Evolutionary conservation across 2,329 filamentous ascomycete genomes (phyloP).

Genomic region (Fusarium haematococcum): DNA sequence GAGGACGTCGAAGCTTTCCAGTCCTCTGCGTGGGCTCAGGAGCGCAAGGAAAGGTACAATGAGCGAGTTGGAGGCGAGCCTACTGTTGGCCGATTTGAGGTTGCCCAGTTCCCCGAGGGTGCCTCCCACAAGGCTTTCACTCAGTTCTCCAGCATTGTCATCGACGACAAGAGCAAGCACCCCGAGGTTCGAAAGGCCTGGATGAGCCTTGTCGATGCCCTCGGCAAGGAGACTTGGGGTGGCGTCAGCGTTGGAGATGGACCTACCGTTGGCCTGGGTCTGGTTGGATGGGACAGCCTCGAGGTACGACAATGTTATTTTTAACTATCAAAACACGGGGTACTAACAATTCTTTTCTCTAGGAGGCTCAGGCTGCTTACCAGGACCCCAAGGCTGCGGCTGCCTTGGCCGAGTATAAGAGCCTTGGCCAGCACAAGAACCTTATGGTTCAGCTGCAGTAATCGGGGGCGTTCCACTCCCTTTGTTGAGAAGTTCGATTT

Average conservation of each 20-base stretch:
- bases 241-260: constrained; percentile 12
- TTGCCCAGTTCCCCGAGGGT: constrained; percentile 10
- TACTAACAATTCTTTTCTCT: too few species aligned
- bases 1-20: constrained; percentile 14
- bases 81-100: constrained; percentile 8
- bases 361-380: constrained; percentile 15
- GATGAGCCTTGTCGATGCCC: not conserved
- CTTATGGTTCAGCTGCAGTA: constrained; percentile 7
- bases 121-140: constrained; percentile 1
- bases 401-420: constrained; percentile 12
- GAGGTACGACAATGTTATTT: constrained; percentile 1
- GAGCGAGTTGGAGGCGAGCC: not conserved
- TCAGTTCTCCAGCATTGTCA: constrained; percentile 20
- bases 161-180: constrained; percentile 3
- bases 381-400: constrained; percentile 10
- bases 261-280: constrained; percentile 4
- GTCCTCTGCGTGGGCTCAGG: constrained; percentile 5
- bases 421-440: constrained; percentile 9
- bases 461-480: not conserved
- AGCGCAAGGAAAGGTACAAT: constrained; percentile 14
- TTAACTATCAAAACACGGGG: too few species aligned
- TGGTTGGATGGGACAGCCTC: constrained; percentile 22
- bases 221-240: constrained; percentile 19
- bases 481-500: not conserved
- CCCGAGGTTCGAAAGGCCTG: constrained; percentile 5